Evolutionary conservation across 1,139 yeast genomes (phyloP).

Genomic region (Kodamaea alishanica): DNA sequence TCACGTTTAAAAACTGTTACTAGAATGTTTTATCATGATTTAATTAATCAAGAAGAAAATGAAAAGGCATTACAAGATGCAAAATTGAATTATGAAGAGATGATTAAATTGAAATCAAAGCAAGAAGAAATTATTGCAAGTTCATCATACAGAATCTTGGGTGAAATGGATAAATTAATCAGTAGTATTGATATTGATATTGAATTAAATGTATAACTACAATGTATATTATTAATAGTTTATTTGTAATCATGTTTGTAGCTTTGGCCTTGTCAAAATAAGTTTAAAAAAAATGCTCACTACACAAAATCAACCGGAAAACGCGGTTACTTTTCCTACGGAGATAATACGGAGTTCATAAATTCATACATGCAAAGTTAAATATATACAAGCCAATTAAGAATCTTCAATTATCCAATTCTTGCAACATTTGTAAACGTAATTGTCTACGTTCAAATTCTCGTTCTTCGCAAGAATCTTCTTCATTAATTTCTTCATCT

Average conservation of each 20-base stretch:
- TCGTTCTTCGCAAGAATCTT: slow-evolving; percentile 17
- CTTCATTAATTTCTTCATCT: slow-evolving; percentile 6
- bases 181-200: slow-evolving; percentile 33
- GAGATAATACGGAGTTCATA: no score
- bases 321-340: no score
- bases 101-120: slow-evolving; percentile 35
- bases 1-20: slow-evolving; percentile 85
- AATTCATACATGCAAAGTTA: no score
- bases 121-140: slow-evolving; percentile 41
- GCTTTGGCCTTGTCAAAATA: no score
- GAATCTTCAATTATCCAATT: slow-evolving; percentile 15
- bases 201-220: slow-evolving; percentile 18
- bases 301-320: no score
- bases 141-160: slow-evolving; percentile 43
- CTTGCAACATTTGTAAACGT: slow-evolving; percentile 37
- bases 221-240: no score
- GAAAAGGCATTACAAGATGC: slow-evolving; percentile 44
- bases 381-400: no score
- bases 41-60: slow-evolving; percentile 39
- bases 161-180: slow-evolving; percentile 43
- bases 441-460: slow-evolving; percentile 39
- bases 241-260: no score
- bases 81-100: slow-evolving; percentile 30
- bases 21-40: slow-evolving; percentile 66
- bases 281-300: no score